Evolutionary conservation across 441 rosid genomes (phyloP), one percentile per base, ranked within the genome.

Genomic region (Iberis amara): DNA sequence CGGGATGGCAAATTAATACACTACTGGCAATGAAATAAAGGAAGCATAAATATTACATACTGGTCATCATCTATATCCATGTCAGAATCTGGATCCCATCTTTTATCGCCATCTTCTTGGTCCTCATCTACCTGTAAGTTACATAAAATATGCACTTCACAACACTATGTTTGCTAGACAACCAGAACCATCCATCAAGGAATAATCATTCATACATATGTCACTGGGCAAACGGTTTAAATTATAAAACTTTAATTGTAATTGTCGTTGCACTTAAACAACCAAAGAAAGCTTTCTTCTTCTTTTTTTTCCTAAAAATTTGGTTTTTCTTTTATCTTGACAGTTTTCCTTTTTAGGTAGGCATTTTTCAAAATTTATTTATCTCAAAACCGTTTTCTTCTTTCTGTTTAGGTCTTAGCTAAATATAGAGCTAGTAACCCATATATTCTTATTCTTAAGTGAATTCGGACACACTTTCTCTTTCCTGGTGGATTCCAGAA

Each of bases 11-110:
- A 27, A 42, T 39, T 21, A 35, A 38, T 11, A 55, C 45, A 26
- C 48, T 11, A 9, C 43, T 58, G 47, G 24, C 64, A 52, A 40
- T 26, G 18, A 8, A 46, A 47, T 38, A 8, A 14, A 39, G 41
- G 42, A n/a, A 28, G 30, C 1, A 21, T 54, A 50, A 21, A 52
- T 18, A 48, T 32, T 47, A 39, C 49, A 41, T 79, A 86, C 95
- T 71, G 75, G 14, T 80, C 89, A 41, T 74, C 75, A 51, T 82
- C 82, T 55, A 71, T 71, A 55, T 80, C 89, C 80, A 78, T 82
- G 62, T 82, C 84, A 5, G 84, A 82, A 64, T 79, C 89, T 4
- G 68, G 75, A 60, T 74, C 84, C 82, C 76, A 79, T 69, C 86
- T 80, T 73, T 68, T 80, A 67, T 82, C 86, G 15, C 62, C 75